Percentiles rank a stretch among this genome's conserved stretches.
Conservation (phyloP, 306 rosid genomes). For the Vigna trinervia region DNA sequence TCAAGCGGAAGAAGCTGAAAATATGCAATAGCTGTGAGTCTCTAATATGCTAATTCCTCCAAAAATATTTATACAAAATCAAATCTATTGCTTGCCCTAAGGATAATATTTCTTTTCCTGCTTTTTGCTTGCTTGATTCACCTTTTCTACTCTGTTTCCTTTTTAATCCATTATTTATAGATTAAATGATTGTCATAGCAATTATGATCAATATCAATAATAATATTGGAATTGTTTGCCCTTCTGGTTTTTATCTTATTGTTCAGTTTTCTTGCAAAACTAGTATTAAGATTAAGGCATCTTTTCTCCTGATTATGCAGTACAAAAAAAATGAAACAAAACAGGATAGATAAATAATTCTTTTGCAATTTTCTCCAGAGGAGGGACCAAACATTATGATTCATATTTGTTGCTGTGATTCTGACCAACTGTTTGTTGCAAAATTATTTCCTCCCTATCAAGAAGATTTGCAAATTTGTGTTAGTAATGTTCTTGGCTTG, state of each 20-base stretch:
- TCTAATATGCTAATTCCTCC: constrained; percentile 25
- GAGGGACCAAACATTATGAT: constrained; percentile 24
- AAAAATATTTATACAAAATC: not conserved
- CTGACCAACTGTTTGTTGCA: constrained; percentile 14
- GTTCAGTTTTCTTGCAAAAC: constrained; percentile 38
- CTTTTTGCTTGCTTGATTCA: not conserved
- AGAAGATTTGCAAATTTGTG: not conserved
- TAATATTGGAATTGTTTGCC: constrained; percentile 3
- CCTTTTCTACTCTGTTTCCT: constrained; percentile 27
- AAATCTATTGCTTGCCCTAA: constrained; percentile 18
- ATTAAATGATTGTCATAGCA: not conserved
- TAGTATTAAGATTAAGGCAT: constrained; percentile 8
- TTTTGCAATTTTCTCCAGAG: constrained; percentile 33
- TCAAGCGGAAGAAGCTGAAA: constrained; percentile 60
- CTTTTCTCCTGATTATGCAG: constrained; percentile 44
- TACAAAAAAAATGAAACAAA: constrained; percentile 26
- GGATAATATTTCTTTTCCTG: not conserved
- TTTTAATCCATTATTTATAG: not conserved
- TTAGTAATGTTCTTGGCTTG: not conserved
- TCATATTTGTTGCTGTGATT: constrained; percentile 20
- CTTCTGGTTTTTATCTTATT: constrained; percentile 20
- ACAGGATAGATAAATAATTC: constrained; percentile 30
- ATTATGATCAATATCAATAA: constrained; percentile 2
- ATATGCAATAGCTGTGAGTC: constrained; percentile 53
- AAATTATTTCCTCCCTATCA: constrained; percentile 14